Evolutionary conservation across 176 grass and related monocot genomes (phyloP), one percentile per base, ranked within the genome.

Genomic region (Secale cereale): DNA sequence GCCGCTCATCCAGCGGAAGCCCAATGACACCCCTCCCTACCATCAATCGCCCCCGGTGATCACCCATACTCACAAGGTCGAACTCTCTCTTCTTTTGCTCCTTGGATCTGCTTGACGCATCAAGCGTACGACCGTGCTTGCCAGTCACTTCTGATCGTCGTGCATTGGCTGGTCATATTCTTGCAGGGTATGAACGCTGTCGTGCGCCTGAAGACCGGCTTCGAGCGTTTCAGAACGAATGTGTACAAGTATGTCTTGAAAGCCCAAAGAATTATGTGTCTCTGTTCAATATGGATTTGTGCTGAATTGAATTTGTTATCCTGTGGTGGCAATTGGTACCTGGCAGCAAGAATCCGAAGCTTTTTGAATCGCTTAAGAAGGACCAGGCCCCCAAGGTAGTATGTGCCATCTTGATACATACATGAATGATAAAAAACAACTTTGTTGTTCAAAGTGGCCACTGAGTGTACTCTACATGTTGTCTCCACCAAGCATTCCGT

Each of bases 181-280:
- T 81, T 83, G 60, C 87, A 90, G 91, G 87, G 68, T 50, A 61
- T 87, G 91, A 68, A 85, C 28, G 30, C 69, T 16, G 61, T 77
- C 4, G 70, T 70, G 76, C 59, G 86, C 54, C 59, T 94, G 59
- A 83, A 76, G 48, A 62, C 76, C 10, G 92, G 88, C 20, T 94
- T 88, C 56, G 39, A 88, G 68, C 66, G 60, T 59, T 94, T 91
- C 86, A 94, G 72, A 45, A 63, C 22, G 35, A 78, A 26, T 56
- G 19, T 91, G 23, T 86, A 86, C 4, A 82, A 88, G 91, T 93
- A 86, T 77, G 52, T 79, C 43, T 26, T 33, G 33, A 43, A 43
- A 3, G 14, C 20, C 60, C 66, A 12, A 52, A 30, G 59, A 68
- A 35, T 80, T 59, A 7, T 56, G 2, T 20, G 16, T 6, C 39